Conservation (phyloP, 2,329 filamentous ascomycete species). For the Fusarium sp. region DNA sequence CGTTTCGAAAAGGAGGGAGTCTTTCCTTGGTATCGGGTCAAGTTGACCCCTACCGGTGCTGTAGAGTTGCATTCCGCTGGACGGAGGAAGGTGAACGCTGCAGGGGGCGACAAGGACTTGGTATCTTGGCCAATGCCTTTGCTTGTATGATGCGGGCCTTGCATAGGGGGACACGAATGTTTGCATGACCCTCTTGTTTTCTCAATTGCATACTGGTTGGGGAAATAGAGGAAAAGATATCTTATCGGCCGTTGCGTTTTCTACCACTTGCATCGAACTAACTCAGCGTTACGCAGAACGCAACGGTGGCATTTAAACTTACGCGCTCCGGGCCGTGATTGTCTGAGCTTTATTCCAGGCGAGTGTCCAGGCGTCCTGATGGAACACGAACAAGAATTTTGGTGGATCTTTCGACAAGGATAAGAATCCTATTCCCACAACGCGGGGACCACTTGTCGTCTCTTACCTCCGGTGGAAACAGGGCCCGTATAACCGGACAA, state of each 20-base stretch:
- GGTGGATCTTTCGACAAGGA: slow-evolving; percentile 9
- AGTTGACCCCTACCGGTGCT: not conserved
- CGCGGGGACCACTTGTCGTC: not conserved
- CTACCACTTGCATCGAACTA: not conserved
- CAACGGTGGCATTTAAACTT: not conserved
- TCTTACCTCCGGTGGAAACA: not conserved
- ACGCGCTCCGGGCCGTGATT: slow-evolving; percentile 22
- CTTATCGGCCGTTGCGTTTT: not conserved
- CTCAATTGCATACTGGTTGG: not conserved
- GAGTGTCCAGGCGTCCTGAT: not conserved
- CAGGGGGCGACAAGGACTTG: not conserved
- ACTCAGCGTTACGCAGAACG: not conserved
- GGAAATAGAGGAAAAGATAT: not conserved
- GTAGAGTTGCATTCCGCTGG: slow-evolving; percentile 3
- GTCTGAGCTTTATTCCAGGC: not conserved
- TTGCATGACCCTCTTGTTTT: not conserved
- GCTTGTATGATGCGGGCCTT: not conserved
- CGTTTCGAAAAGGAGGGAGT: not conserved
- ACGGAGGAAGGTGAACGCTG: not conserved
- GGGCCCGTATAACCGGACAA: not conserved
- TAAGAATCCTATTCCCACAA: slow-evolving; percentile 13
- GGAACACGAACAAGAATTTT: not conserved
- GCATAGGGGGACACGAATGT: not conserved
- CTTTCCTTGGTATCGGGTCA: slow-evolving; percentile 15
- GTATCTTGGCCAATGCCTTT: not conserved